Conservation (phyloP, 139 green algal species). For the Nannochloris sp. region DNA sequence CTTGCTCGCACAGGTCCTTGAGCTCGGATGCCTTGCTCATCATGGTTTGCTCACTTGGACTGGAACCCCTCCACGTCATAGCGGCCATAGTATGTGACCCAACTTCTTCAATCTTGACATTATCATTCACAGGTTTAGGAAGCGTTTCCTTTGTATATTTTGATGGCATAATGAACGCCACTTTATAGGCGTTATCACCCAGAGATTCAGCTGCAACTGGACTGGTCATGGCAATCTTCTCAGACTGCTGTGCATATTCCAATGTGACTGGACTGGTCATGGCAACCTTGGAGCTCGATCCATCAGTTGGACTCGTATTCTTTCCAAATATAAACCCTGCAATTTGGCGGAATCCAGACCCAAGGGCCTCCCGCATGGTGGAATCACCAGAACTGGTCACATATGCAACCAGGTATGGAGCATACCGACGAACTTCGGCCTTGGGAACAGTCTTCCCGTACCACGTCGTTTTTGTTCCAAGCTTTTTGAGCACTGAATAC, state of each 20-base stretch:
- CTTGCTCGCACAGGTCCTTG: slow-evolving; percentile 7
- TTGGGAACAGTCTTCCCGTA: not conserved
- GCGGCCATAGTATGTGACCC: slow-evolving; percentile 33
- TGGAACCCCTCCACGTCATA: slow-evolving; percentile 34
- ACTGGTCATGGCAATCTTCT: slow-evolving; percentile 30
- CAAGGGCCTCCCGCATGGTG: slow-evolving; percentile 25
- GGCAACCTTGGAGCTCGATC: slow-evolving; percentile 26
- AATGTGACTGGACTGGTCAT: slow-evolving; percentile 55
- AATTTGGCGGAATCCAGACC: slow-evolving; percentile 38
- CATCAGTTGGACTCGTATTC: slow-evolving; percentile 24
- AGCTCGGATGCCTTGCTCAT: slow-evolving; percentile 19
- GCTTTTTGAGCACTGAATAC: slow-evolving; percentile 29
- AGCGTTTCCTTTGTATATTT: slow-evolving; percentile 48
- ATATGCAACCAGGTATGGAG: slow-evolving; percentile 41
- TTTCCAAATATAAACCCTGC: slow-evolving; percentile 60
- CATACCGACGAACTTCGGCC: slow-evolving; percentile 33
- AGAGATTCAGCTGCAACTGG: slow-evolving; percentile 20
- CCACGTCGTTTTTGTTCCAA: slow-evolving; percentile 17
- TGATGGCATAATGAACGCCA: slow-evolving; percentile 58
- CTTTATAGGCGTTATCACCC: slow-evolving; percentile 12
- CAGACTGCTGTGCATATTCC: slow-evolving; percentile 18
- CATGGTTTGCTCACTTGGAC: slow-evolving; percentile 18
- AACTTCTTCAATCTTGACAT: slow-evolving; percentile 35
- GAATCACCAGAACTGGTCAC: slow-evolving; percentile 18
- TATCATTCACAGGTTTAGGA: slow-evolving; percentile 43